Conservation (phyloP, 2,329 filamentous ascomycete genomes). For the Colletotrichum tamarilloi region DNA sequence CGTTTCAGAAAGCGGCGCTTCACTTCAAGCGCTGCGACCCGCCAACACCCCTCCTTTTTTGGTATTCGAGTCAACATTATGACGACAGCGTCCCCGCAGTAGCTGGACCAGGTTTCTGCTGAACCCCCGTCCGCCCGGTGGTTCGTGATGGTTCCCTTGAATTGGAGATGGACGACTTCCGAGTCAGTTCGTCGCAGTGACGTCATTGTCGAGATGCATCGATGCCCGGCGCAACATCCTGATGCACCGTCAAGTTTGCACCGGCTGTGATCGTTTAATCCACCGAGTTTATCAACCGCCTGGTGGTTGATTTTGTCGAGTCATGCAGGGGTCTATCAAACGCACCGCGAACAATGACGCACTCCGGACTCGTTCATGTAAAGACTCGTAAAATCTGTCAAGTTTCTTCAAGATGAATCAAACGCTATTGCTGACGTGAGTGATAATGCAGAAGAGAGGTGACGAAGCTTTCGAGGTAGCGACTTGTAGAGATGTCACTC, state of each 20-base stretch:
- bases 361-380: conserved; percentile 1
- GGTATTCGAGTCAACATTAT: conserved; percentile 14
- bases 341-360: conserved; percentile 11
- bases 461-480: conserved; percentile 2
- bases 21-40: conserved; percentile 14
- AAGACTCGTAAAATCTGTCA: neutral
- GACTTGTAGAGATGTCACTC: neutral
- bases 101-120: conserved; percentile 23
- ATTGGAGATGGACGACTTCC: neutral
- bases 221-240: conserved; percentile 6
- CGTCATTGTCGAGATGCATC: conserved; percentile 27
- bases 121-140: conserved; percentile 18
- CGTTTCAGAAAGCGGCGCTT: conserved; percentile 24
- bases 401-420: neutral
- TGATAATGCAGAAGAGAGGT: conserved; percentile 3
- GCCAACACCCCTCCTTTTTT: conserved; percentile 9
- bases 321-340: conserved; percentile 18
- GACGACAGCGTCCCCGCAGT: conserved; percentile 32
- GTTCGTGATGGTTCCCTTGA: conserved; percentile 33
- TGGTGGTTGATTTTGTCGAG: neutral
- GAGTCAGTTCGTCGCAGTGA: conserved; percentile 20
- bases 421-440: neutral
- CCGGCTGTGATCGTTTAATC: neutral
- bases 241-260: conserved; percentile 16
- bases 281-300: conserved; percentile 1